These are phyloP conservation scores for Neurospora intermedia DNA, from an alignment of 495 filamentous ascomycete species.

Conservation along the genomic window DNA sequence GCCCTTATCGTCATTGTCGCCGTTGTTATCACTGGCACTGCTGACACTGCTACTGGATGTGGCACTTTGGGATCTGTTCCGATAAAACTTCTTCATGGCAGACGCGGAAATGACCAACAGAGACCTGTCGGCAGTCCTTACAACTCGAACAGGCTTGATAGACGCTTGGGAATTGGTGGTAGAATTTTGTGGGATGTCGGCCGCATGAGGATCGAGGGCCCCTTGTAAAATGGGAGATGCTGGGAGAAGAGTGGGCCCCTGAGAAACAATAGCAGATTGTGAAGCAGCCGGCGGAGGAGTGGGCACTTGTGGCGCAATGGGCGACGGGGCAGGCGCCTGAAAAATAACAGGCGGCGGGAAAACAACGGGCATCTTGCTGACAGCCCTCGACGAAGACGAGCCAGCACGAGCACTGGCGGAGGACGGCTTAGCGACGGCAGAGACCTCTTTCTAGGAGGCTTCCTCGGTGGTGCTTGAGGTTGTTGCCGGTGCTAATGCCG, in stretches of 20 bases:
- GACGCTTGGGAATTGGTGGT: neutral
- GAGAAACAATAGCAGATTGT: neutral
- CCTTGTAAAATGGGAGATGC: neutral
- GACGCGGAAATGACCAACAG: neutral
- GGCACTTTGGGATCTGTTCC: neutral
- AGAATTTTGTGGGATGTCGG: neutral
- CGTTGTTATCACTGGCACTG: neutral
- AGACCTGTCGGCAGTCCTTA: neutral
- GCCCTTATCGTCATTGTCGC: neutral
- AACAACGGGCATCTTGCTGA: neutral
- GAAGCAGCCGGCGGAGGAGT: neutral
- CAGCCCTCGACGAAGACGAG: neutral
- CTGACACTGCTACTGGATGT: neutral
- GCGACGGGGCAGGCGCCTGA: neutral
- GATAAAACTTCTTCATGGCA: neutral
- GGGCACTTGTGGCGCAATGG: neutral
- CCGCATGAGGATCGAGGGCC: neutral
- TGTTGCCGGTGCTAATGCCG: neutral
- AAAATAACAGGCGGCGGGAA: neutral
- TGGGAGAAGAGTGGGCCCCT: neutral
- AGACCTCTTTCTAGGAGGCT: neutral
- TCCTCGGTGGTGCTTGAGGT: neutral
- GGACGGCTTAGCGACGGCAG: neutral
- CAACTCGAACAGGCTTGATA: neutral
- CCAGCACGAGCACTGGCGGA: neutral